Conservation (phyloP, 1,284 basidiomycete species). For the Sanghuangporus weigelae region DNA sequence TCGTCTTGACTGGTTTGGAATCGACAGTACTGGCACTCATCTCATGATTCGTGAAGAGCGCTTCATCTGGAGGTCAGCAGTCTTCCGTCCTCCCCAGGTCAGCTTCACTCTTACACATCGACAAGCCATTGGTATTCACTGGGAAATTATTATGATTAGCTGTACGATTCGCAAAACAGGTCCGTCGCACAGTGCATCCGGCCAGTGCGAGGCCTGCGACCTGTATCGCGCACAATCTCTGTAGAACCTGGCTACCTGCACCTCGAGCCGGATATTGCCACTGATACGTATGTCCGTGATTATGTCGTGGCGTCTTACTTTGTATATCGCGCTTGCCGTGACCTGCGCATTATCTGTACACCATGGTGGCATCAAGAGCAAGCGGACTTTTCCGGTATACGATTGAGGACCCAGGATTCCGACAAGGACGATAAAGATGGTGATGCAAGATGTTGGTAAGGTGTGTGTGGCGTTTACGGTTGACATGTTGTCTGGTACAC, state of each 20-base stretch:
- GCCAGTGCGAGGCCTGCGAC: background rate
- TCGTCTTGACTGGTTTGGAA: background rate
- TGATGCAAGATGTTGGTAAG: background rate
- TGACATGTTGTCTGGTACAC: background rate
- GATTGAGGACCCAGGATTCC: background rate
- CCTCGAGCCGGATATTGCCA: background rate
- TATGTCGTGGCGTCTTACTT: constrained; percentile 3
- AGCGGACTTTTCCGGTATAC: background rate
- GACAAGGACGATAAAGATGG: background rate
- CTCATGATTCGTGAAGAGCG: background rate
- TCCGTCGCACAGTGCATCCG: background rate
- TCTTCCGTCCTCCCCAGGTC: constrained; percentile 7
- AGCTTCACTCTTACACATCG: background rate
- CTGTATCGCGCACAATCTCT: background rate
- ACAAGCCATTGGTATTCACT: background rate
- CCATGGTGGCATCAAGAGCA: constrained; percentile 5
- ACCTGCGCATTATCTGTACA: background rate
- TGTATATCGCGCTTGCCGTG: constrained; percentile 7
- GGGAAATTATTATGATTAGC: background rate
- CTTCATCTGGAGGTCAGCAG: constrained; percentile 5
- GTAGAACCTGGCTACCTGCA: background rate
- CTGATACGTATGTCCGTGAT: background rate
- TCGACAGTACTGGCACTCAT: constrained; percentile 1
- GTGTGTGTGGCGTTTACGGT: background rate
- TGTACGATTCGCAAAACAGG: background rate